Base-by-base conservation (phyloP, 2,329 filamentous ascomycete species). In the Aspergillus sp. region DNA sequence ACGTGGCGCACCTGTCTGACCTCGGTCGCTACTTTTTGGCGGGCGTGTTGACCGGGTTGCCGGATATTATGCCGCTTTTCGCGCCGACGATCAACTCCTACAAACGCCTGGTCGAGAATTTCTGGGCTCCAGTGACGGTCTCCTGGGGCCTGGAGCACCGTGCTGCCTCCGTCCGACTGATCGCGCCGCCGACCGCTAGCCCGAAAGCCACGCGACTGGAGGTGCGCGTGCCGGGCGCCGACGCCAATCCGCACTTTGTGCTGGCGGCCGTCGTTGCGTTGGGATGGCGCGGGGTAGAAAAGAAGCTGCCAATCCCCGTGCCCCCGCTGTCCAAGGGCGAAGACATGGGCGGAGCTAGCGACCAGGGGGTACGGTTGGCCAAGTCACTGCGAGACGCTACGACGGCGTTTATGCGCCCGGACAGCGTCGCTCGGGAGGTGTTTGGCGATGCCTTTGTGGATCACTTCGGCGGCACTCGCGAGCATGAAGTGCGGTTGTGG, bases 11-110 rank as follows among this genome's bases (percentile, higher is more conserved):
- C 67, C 84, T 99, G 5, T 96, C 92, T 4, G 93, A 98, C 67
- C 77, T 96, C 16, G 95, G 95, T 2, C 87, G 94, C 11, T 90
- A 98, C 67, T 99, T 99, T 79, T 85, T 99, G 0, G 95, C 95
- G 0, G 95, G 95, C 7, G 77, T 99, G 1, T 83, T 99, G 0
- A 89, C 91, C 24, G 95, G 94, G 14, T 84, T 99, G 4, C 92
- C 95, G 2, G 92, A 97, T 71, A 87, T 98, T 66, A 99, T 99
- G 95, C 95, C 95, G 0, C 82, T 98, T 59, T 82, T 99, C 12
- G 95, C 94, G 0, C 95, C 95, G 0, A 99, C 92, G 1, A 86
- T 99, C 71, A 99, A 99, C 83, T 96, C 91, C 62, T 99, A 99
- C 83, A 99, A 99, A 80, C 89, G 95, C 3, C 84, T 99, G 0